phyloP scores from a whole-genome alignment of 164 flowering plant genomes.

The Cinnamomum micranthum region DNA sequence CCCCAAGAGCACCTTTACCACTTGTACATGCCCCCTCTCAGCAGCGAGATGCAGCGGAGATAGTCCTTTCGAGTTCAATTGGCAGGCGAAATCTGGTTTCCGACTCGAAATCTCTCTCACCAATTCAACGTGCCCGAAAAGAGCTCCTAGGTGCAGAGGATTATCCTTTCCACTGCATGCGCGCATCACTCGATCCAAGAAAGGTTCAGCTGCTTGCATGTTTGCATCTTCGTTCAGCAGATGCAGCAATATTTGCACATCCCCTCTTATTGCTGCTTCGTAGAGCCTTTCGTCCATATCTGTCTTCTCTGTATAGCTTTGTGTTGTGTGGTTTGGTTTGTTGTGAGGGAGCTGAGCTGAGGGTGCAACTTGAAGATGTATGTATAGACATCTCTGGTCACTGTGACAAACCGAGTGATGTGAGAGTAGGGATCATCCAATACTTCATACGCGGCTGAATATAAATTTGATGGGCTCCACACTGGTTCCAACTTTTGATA shows the following conservation, averaged over 20 bases:
- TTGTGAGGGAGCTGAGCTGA: no score
- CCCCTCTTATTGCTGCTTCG: neutral
- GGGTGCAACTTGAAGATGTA: no score
- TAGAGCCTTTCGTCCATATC: neutral
- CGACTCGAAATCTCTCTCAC: conserved; percentile 34
- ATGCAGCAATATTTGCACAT: neutral
- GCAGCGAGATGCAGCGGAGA: conserved; percentile 48
- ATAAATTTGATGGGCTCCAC: no score
- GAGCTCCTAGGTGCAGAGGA: neutral
- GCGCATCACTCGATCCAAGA: neutral
- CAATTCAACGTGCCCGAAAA: conserved; percentile 21
- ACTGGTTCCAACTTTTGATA: no score
- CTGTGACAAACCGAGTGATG: no score
- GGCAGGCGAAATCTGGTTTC: conserved; percentile 37
- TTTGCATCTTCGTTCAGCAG: neutral
- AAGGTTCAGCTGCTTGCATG: neutral
- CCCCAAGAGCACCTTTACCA: conserved; percentile 35
- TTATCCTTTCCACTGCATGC: neutral
- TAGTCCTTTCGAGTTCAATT: conserved; percentile 26
- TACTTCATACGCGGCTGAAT: no score
- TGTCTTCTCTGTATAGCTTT: neutral
- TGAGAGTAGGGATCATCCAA: no score
- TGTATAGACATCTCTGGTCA: no score
- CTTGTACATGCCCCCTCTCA: conserved; percentile 46
- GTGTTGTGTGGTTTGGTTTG: neutral